These are phyloP conservation scores for Termitomyces sp. DNA, from an alignment of 768 basidiomycete species.

Conservation along the genomic window DNA sequence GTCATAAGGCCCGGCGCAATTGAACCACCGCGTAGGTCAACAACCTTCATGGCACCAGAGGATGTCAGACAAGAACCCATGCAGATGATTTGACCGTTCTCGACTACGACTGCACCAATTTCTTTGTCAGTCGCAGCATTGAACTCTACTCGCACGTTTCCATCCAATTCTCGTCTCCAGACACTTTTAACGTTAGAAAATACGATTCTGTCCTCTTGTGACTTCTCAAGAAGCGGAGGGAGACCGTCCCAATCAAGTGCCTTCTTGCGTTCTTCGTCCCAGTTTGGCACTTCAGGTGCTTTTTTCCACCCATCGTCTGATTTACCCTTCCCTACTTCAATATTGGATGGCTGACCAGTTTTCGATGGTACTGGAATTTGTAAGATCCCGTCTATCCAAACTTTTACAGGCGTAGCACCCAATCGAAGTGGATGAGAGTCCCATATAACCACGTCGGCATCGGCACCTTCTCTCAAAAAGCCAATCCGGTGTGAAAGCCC, in stretches of 20 bases:
- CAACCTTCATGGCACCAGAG: constrained; percentile 21
- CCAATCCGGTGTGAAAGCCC: constrained; percentile 81
- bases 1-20: constrained; percentile 65
- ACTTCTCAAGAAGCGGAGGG: constrained; percentile 52
- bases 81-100: constrained; percentile 54
- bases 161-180: constrained; percentile 31
- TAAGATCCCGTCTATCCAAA: constrained; percentile 84
- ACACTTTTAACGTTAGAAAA: constrained; percentile 69
- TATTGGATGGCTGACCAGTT: constrained; percentile 33
- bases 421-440: constrained; percentile 72
- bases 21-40: constrained; percentile 70
- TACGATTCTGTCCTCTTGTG: constrained; percentile 34
- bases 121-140: constrained; percentile 20
- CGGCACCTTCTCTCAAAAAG: constrained; percentile 51
- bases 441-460: constrained; percentile 73
- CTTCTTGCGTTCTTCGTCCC: constrained; percentile 57
- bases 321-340: constrained; percentile 42
- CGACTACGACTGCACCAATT: constrained; percentile 37
- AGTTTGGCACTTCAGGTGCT: constrained; percentile 55
- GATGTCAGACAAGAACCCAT: constrained; percentile 34
- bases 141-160: constrained; percentile 30
- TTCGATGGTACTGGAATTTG: constrained; percentile 56
- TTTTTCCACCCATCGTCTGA: constrained; percentile 41
- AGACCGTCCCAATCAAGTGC: constrained; percentile 66
- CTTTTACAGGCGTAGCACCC: constrained; percentile 70